Evolutionary conservation across 495 filamentous ascomycete genomes (phyloP).

Genomic region (Neurospora sp.): DNA sequence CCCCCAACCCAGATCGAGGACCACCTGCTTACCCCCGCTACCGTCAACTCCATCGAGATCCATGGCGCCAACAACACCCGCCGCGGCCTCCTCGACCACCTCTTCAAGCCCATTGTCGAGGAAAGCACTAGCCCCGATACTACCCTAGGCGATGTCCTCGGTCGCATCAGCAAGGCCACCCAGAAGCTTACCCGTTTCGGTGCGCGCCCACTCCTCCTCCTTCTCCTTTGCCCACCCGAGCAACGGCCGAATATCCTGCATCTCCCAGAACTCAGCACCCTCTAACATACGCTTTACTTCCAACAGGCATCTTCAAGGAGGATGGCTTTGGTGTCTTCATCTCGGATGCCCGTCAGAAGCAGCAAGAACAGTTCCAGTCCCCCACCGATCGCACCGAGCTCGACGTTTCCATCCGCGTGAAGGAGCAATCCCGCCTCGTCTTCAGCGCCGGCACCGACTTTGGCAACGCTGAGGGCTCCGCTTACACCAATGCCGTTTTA

Average conservation of each 20-base stretch:
- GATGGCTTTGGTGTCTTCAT: constrained; percentile 71
- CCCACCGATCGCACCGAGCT: constrained; percentile 59
- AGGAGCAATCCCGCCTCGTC: constrained; percentile 67
- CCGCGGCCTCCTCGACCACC: constrained; percentile 62
- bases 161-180: constrained; percentile 54
- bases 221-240: neutral
- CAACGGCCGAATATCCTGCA: neutral
- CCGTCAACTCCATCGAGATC: constrained; percentile 73
- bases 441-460: constrained; percentile 89
- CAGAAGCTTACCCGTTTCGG: constrained; percentile 74
- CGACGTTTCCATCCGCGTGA: constrained; percentile 62
- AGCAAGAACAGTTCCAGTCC: constrained; percentile 30
- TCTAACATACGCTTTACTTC: constrained; percentile 4
- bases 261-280: neutral
- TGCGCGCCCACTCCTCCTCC: constrained; percentile 26
- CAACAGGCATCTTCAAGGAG: constrained; percentile 75
- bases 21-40: constrained; percentile 59
- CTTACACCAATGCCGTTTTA: constrained; percentile 71
- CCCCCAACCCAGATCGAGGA: constrained; percentile 49
- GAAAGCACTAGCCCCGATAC: constrained; percentile 54
- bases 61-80: constrained; percentile 71
- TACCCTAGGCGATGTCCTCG: constrained; percentile 67
- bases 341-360: constrained; percentile 49
- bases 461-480: constrained; percentile 83
- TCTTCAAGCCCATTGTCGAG: constrained; percentile 69